Evolutionary conservation across 495 filamentous ascomycete genomes (phyloP).

Genomic region (Penicillium robsamsonii): DNA sequence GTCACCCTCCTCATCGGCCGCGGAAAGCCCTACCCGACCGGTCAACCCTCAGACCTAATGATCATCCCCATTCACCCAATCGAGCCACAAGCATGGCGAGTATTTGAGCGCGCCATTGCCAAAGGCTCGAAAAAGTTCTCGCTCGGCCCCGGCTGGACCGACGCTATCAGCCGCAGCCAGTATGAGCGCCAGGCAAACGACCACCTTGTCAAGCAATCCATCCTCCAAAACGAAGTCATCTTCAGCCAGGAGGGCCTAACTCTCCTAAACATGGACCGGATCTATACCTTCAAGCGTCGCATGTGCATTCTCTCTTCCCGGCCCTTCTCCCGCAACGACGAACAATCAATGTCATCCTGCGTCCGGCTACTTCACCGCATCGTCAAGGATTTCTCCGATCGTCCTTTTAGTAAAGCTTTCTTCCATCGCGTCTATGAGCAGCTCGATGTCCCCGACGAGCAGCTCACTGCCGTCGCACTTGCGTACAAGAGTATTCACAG

Average conservation of each 20-base stretch:
- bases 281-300: conserved; percentile 70
- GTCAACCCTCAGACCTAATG: conserved; percentile 42
- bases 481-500: conserved; percentile 59
- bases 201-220: conserved; percentile 62
- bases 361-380: conserved; percentile 59
- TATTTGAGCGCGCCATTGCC: conserved; percentile 40
- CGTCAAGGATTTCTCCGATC: conserved; percentile 57
- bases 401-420: conserved; percentile 55
- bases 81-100: conserved; percentile 34
- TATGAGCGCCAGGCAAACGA: conserved; percentile 40
- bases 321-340: conserved; percentile 26
- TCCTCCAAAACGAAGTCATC: conserved; percentile 65
- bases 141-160: conserved; percentile 44
- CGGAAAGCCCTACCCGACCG: conserved; percentile 45
- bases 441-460: conserved; percentile 53
- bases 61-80: conserved; percentile 47
- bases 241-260: conserved; percentile 70
- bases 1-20: conserved; percentile 49
- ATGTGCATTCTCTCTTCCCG: conserved; percentile 54
- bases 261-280: conserved; percentile 64
- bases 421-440: conserved; percentile 63
- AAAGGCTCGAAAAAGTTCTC: conserved; percentile 46
- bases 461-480: conserved; percentile 54
- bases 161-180: conserved; percentile 38
- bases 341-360: conserved; percentile 47